Evolutionary conservation across 306 rosid species (phyloP).

Genomic region (Rubus parviflorus): DNA sequence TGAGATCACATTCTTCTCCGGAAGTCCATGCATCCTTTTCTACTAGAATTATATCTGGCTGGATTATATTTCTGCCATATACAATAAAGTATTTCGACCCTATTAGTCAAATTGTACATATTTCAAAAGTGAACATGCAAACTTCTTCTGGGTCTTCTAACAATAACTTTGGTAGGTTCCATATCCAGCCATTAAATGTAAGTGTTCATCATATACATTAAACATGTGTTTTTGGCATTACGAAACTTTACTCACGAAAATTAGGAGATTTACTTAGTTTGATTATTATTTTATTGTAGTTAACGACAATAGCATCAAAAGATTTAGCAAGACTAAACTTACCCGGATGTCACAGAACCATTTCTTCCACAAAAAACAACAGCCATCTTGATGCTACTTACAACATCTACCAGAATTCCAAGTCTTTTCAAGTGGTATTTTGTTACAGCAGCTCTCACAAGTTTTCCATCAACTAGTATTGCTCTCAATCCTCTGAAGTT

Average conservation of each 20-base stretch:
- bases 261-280: not conserved
- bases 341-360: slow-evolving; percentile 63
- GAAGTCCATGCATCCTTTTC: slow-evolving; percentile 83
- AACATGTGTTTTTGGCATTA: not conserved
- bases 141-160: not conserved
- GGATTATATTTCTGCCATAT: slow-evolving; percentile 56
- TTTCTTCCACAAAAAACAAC: slow-evolving; percentile 59
- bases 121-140: not conserved
- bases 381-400: slow-evolving; percentile 56
- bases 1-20: slow-evolving; percentile 63
- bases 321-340: not conserved
- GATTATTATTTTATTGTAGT: not conserved
- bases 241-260: not conserved
- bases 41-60: slow-evolving; percentile 76
- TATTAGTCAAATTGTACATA: not conserved
- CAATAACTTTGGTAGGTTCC: not conserved
- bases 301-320: not conserved
- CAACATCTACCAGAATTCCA: slow-evolving; percentile 69
- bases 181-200: not conserved
- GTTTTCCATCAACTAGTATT: slow-evolving; percentile 78
- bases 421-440: slow-evolving; percentile 90
- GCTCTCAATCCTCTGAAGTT: slow-evolving; percentile 79
- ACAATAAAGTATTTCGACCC: slow-evolving; percentile 17
- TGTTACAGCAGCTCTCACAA: slow-evolving; percentile 95
- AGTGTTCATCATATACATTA: not conserved